phyloP scores from a whole-genome alignment of 2,329 filamentous ascomycete genomes.

The Volutella citrinella region DNA sequence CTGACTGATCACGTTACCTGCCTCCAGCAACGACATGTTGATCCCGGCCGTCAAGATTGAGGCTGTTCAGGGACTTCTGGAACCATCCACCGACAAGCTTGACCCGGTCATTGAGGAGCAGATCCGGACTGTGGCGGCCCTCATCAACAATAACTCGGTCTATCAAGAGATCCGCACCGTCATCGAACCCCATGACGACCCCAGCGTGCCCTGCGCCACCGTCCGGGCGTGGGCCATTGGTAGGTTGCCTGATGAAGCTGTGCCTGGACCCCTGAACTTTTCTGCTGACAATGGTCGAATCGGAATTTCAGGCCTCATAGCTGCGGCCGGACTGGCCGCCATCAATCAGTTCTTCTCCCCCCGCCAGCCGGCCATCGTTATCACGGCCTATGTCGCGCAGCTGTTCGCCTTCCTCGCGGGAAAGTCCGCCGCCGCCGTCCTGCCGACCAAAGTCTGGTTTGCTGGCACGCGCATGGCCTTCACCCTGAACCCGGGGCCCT shows the following conservation, averaged over 20 bases:
- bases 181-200: too few relatives aligned
- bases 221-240: slow-evolving; percentile 38
- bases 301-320: slow-evolving; percentile 30
- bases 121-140: too few relatives aligned
- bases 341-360: slow-evolving; percentile 41
- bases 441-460: slow-evolving; percentile 28
- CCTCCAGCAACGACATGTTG: too few relatives aligned
- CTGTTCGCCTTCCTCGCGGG: slow-evolving; percentile 43
- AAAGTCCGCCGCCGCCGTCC: slow-evolving; percentile 33
- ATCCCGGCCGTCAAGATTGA: too few relatives aligned
- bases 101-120: too few relatives aligned
- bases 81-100: too few relatives aligned
- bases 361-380: slow-evolving; percentile 29
- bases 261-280: slow-evolving; percentile 48
- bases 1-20: too few relatives aligned
- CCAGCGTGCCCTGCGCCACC: too few relatives aligned
- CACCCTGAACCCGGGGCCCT: slow-evolving; percentile 39
- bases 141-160: too few relatives aligned
- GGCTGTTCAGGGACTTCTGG: too few relatives aligned
- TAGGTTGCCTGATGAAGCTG: too few relatives aligned
- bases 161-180: too few relatives aligned
- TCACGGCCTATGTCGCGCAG: slow-evolving; percentile 36
- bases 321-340: slow-evolving; percentile 33
- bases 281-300: slow-evolving; percentile 46
- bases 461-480: slow-evolving; percentile 19